Conservation (phyloP, 1,284 basidiomycete genomes). For the Apiotrichum porosum region DNA sequence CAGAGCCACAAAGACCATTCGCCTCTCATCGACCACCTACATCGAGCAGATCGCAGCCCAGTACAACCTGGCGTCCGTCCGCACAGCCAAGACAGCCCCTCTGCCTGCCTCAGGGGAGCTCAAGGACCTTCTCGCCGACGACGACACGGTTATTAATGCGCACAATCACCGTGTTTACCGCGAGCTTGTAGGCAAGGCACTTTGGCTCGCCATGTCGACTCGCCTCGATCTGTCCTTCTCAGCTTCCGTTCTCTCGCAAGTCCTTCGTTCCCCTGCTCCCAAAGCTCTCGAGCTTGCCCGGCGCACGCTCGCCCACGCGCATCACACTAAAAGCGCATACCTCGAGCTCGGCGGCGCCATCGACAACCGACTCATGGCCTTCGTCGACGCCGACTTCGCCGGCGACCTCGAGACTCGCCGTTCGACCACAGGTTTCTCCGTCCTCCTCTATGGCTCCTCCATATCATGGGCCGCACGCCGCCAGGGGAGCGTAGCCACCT, state of each 20-base stretch:
- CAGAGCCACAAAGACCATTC: constrained; percentile 25
- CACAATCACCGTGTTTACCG: constrained; percentile 12
- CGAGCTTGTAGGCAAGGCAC: constrained; percentile 25
- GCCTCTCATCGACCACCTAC: constrained; percentile 48
- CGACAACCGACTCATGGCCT: background rate
- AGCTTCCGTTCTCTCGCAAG: constrained; percentile 23
- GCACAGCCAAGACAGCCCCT: constrained; percentile 9
- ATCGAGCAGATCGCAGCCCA: constrained; percentile 45
- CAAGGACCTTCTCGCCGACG: background rate
- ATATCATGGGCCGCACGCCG: constrained; percentile 50
- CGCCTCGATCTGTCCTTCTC: constrained; percentile 34
- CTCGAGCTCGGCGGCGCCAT: constrained; percentile 32
- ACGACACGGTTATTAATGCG: background rate
- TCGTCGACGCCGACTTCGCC: constrained; percentile 4
- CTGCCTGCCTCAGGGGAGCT: background rate
- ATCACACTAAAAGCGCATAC: constrained; percentile 28
- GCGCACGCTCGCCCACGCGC: constrained; percentile 51
- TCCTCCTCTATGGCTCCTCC: constrained; percentile 33
- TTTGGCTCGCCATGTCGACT: constrained; percentile 25
- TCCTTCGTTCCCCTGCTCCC: constrained; percentile 9
- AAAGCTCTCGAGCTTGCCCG: constrained; percentile 50
- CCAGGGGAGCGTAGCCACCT: constrained; percentile 46
- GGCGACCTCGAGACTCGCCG: constrained; percentile 3
- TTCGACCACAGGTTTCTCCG: constrained; percentile 50
- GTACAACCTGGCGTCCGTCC: constrained; percentile 24